Base-by-base conservation (phyloP, 306 rosid genomes). In the Leucaena leucocephala region DNA sequence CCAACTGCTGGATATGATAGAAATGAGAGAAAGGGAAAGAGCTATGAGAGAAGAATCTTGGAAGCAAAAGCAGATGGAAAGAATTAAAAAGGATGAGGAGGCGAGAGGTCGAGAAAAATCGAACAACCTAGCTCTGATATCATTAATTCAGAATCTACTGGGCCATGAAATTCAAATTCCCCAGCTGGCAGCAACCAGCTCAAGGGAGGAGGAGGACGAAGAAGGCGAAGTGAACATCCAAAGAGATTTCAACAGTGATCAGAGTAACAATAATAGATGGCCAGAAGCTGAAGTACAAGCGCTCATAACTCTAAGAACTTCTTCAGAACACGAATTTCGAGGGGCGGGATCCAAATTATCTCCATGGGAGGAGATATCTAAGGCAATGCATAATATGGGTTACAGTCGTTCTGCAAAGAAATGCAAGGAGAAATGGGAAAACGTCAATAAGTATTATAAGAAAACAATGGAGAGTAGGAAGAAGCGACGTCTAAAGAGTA, bases 351-450 rank as follows among this genome's bases (percentile, higher is more conserved):
- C 84, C 0, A 91, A 88, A 82, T 88, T 86, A 52, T 85, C 90
- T 6, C 69, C 88, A 45, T 91, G 98, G 96, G 98, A 92, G 66
- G 98, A 92, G 89, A 86, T 94, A 75, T 85, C 97, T 43, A 80
- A 62, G 55, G 88, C 85, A 61, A 86, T 91, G 94, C 22, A 58
- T 4, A 69, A 76, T 34, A 84, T 82, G 87, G 97, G 95, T 1
- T 87, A 82, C 87, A 81, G 80, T 75, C 88, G 94, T 14, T 78
- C 92, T 4, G 90, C 90, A 19, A 91, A 85, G 82, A 90, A 88
- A 81, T 95, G 98, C 59, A 91, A 84, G 84, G 94, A 95, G 83
- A 92, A 92, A 83, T 92, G 98, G 97, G 96, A 90, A 64, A 89
- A 91, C 90, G 91, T 92, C 77, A 92, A 90, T 86, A 92, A 90